Evolutionary conservation across 352 stramenopile genomes (phyloP).

Genomic region (Phytophthora pluvialis): DNA sequence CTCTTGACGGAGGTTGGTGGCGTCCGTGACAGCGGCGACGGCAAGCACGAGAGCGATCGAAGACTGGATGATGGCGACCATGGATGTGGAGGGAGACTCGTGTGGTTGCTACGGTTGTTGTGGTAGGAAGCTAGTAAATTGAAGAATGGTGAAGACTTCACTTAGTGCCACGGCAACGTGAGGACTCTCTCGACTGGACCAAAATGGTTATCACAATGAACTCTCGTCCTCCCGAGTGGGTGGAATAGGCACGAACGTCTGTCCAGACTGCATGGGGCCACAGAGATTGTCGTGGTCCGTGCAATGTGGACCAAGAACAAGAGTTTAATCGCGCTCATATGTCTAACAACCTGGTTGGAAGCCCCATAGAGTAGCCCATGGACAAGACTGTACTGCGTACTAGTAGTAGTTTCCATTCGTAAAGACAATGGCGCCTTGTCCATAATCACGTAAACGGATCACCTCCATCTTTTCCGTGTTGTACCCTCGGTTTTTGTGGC

Average conservation of each 20-base stretch:
- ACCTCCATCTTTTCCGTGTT: no score
- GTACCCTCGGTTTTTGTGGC: no score
- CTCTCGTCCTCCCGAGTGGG: neutral
- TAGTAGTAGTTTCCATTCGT: no score
- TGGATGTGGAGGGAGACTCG: neutral
- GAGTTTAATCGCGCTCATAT: no score
- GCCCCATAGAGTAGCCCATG: no score
- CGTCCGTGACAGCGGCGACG: neutral
- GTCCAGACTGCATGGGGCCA: neutral
- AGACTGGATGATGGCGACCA: constrained; percentile 10
- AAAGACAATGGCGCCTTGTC: no score
- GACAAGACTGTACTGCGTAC: no score
- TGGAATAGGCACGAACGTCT: constrained; percentile 4
- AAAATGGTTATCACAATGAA: no score
- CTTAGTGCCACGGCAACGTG: no score
- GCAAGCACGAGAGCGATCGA: constrained; percentile 15
- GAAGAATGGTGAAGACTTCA: constrained; percentile 7
- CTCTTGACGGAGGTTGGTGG: constrained; percentile 19
- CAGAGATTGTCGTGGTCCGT: neutral
- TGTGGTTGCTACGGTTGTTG: neutral
- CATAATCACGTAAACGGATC: no score
- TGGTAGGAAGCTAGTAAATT: constrained; percentile 2
- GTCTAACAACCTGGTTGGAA: no score
- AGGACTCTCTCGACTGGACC: no score
- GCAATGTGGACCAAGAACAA: neutral